A percentile compares a stretch with the other conserved stretches of the same genome.
phyloP scores from a whole-genome alignment of 768 basidiomycete genomes.

The Tricholomella constricta region DNA sequence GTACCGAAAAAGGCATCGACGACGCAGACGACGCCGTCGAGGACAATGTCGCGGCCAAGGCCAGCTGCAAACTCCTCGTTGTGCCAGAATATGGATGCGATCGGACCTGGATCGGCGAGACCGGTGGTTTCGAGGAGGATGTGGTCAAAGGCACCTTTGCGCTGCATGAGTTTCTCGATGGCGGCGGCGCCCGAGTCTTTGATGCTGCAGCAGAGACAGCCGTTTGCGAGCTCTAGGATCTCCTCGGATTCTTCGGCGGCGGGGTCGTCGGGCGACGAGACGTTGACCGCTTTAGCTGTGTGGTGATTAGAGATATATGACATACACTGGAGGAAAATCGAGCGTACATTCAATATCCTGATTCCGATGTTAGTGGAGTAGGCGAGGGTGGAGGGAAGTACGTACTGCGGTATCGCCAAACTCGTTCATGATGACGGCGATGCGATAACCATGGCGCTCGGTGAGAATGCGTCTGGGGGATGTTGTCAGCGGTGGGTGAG shows the following conservation, averaged over 20 bases:
- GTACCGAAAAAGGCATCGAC: slow-evolving; percentile 86
- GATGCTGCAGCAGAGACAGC: slow-evolving; percentile 98
- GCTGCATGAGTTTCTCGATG: slow-evolving; percentile 88
- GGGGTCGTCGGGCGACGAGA: slow-evolving; percentile 67
- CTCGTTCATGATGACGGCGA: slow-evolving; percentile 98
- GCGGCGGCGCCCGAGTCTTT: slow-evolving; percentile 92
- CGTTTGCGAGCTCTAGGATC: slow-evolving; percentile 91
- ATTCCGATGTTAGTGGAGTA: slow-evolving; percentile 20
- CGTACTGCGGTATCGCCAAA: slow-evolving; percentile 93
- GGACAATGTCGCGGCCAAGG: slow-evolving; percentile 65
- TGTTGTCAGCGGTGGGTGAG: not conserved
- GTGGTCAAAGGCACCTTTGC: slow-evolving; percentile 89
- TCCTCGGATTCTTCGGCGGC: slow-evolving; percentile 72
- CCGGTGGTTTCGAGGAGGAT: slow-evolving; percentile 96
- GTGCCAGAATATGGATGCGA: slow-evolving; percentile 85
- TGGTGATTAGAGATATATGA: slow-evolving; percentile 4
- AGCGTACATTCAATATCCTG: slow-evolving; percentile 89
- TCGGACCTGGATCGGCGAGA: slow-evolving; percentile 94
- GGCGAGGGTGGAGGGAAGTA: slow-evolving; percentile 9
- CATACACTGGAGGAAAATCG: not conserved
- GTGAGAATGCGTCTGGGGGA: slow-evolving; percentile 81
- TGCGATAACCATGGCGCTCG: slow-evolving; percentile 91
- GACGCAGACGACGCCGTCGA: slow-evolving; percentile 92
- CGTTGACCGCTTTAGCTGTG: slow-evolving; percentile 83
- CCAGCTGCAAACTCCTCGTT: slow-evolving; percentile 80